Conservation (phyloP, 208 protist genomes). For the Acanthamoeba quina region DNA sequence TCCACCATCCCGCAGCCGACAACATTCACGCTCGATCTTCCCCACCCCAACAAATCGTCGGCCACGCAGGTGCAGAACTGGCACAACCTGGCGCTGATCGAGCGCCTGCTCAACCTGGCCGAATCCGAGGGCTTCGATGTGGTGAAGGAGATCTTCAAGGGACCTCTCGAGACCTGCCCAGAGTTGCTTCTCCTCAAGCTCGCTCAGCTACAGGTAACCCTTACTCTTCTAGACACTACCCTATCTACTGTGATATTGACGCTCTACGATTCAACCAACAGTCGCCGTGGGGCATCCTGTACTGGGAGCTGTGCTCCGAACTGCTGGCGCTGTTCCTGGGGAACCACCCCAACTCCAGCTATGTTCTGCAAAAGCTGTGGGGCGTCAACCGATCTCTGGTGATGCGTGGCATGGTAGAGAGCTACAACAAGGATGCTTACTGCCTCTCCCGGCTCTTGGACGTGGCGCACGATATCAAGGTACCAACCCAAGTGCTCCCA, state of each 20-base stretch:
- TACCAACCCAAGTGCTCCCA: neutral
- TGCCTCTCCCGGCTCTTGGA: constrained; percentile 87
- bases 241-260: neutral
- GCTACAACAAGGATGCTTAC: constrained; percentile 82
- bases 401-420: constrained; percentile 83
- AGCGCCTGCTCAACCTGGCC: constrained; percentile 84
- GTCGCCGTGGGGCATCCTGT: constrained; percentile 75
- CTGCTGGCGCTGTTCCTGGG: constrained; percentile 79
- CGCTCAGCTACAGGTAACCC: constrained; percentile 62
- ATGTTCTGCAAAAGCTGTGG: constrained; percentile 86
- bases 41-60: constrained; percentile 83
- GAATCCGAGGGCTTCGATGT: constrained; percentile 77
- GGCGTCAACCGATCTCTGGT: constrained; percentile 78
- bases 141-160: constrained; percentile 84
- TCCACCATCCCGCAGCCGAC: constrained; percentile 70
- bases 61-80: constrained; percentile 80
- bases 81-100: constrained; percentile 86
- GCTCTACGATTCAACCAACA: constrained; percentile 35
- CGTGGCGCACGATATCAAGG: constrained; percentile 84
- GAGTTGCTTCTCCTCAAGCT: constrained; percentile 86
- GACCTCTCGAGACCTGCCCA: constrained; percentile 85
- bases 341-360: constrained; percentile 73
- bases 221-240: neutral
- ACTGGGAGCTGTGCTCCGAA: constrained; percentile 76
- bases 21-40: constrained; percentile 86